These are phyloP conservation scores for Trichomonas vaginalis DNA, from an alignment of 208 protist species.

Conservation along the genomic window DNA sequence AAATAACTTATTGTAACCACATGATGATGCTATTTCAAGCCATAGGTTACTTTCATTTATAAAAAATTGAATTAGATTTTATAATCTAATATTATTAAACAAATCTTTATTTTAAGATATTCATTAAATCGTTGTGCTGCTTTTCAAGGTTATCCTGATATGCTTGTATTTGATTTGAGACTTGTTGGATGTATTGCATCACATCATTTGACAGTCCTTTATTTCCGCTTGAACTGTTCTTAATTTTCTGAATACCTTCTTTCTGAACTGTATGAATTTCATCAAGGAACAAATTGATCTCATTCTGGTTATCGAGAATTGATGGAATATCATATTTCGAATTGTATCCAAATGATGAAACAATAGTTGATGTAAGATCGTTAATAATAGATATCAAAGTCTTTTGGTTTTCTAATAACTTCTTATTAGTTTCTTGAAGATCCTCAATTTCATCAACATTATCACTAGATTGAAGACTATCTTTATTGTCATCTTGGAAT, in stretches of 20 bases:
- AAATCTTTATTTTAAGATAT: neutral
- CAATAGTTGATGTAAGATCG: neutral
- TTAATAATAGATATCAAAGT: neutral
- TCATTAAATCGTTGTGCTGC: neutral
- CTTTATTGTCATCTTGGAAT: neutral
- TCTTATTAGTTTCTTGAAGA: neutral
- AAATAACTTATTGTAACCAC: too few species aligned
- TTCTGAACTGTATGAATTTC: neutral
- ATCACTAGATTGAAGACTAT: neutral
- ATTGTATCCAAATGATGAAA: neutral
- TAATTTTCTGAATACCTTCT: neutral
- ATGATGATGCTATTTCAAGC: too few species aligned
- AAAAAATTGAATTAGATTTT: too few species aligned
- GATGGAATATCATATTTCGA: neutral
- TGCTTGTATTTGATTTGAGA: neutral
- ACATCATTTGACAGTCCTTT: neutral
- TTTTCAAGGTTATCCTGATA: neutral
- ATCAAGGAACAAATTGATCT: neutral
- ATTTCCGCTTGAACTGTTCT: neutral
- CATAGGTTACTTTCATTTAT: too few species aligned
- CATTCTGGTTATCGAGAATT: neutral
- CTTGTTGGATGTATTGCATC: neutral
- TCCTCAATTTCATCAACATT: neutral
- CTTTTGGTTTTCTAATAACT: neutral
- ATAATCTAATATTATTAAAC: too few species aligned